These are phyloP conservation scores for Chlorella vulgaris DNA, from an alignment of 139 green algal genomes.

Conservation along the genomic window DNA sequence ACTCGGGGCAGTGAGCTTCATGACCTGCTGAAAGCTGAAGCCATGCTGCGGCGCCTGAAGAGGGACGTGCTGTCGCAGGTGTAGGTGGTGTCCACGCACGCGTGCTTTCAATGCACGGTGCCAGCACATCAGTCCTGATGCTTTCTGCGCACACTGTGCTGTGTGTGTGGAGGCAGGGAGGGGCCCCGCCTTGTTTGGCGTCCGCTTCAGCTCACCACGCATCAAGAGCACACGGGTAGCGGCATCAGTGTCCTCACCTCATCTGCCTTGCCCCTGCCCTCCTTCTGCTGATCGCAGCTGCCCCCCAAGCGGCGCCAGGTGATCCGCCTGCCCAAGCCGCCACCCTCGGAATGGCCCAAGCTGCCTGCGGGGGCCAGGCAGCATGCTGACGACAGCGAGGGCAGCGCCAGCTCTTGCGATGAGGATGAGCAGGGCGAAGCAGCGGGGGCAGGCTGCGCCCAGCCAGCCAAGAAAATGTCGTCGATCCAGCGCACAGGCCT, in stretches of 20 bases:
- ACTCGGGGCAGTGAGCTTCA: conserved; percentile 84
- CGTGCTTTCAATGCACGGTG: neutral
- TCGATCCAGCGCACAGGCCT: conserved; percentile 64
- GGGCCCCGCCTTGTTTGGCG: too few species aligned
- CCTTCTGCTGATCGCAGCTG: conserved; percentile 56
- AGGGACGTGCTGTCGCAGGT: conserved; percentile 81
- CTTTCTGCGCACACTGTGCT: too few species aligned
- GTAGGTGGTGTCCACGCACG: neutral
- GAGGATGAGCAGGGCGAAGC: conserved; percentile 29
- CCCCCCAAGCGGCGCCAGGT: conserved; percentile 92
- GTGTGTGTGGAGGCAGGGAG: too few species aligned
- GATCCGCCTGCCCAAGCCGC: conserved; percentile 58
- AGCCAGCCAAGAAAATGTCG: conserved; percentile 39
- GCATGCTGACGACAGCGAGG: conserved; percentile 24
- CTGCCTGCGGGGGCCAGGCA: neutral
- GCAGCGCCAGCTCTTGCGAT: neutral
- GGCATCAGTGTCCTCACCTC: too few species aligned
- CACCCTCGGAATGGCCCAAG: conserved; percentile 43
- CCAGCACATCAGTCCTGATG: too few species aligned
- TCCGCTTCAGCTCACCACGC: too few species aligned
- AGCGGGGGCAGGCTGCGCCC: conserved; percentile 16
- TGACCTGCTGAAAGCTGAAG: conserved; percentile 78
- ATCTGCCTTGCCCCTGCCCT: too few species aligned
- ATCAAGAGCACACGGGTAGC: too few species aligned
- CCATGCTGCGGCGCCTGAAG: conserved; percentile 95